Conservation (phyloP, 2,329 filamentous ascomycete genomes). For the Amphichorda felina region DNA sequence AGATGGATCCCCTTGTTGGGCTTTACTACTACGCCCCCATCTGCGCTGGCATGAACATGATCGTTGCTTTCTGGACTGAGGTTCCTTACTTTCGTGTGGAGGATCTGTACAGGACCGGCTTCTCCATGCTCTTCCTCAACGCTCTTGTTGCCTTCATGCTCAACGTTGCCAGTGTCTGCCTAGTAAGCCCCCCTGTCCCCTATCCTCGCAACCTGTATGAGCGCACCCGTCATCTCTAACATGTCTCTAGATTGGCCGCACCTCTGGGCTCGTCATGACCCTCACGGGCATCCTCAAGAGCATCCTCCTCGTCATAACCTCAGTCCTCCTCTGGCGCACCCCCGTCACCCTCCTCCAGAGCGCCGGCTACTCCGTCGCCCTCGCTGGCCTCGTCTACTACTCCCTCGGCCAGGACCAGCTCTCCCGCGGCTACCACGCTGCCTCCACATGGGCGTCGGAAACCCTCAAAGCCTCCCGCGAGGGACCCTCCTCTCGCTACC, state of each 20-base stretch:
- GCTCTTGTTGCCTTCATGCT: slow-evolving; percentile 69
- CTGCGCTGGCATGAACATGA: slow-evolving; percentile 69
- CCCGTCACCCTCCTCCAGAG: slow-evolving; percentile 59
- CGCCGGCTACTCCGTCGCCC: slow-evolving; percentile 66
- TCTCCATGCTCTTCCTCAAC: slow-evolving; percentile 56
- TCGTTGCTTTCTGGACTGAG: slow-evolving; percentile 60
- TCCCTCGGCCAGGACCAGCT: slow-evolving; percentile 27
- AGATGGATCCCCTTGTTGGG: slow-evolving; percentile 81
- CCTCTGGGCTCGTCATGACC: slow-evolving; percentile 75
- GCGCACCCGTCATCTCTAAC: slow-evolving; percentile 5
- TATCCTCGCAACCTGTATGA: slow-evolving; percentile 1
- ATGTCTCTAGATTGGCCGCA: slow-evolving; percentile 62
- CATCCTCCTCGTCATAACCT: slow-evolving; percentile 67
- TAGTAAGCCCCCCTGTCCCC: slow-evolving; percentile 43
- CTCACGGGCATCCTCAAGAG: slow-evolving; percentile 81
- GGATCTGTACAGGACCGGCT: slow-evolving; percentile 54
- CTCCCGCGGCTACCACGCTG: slow-evolving; percentile 9
- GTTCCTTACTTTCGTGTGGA: slow-evolving; percentile 51
- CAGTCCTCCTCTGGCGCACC: slow-evolving; percentile 69
- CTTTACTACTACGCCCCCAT: slow-evolving; percentile 85
- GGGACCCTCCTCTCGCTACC: too few relatives aligned
- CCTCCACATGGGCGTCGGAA: slow-evolving; percentile 11
- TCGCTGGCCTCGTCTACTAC: slow-evolving; percentile 37
- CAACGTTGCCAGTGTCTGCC: slow-evolving; percentile 75
- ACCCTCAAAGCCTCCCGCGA: slow-evolving; percentile 10